Evolutionary conservation across 2,329 filamentous ascomycete species (phyloP), one percentile per base, ranked within the genome.

Genomic region (Hypoxylon sp.): DNA sequence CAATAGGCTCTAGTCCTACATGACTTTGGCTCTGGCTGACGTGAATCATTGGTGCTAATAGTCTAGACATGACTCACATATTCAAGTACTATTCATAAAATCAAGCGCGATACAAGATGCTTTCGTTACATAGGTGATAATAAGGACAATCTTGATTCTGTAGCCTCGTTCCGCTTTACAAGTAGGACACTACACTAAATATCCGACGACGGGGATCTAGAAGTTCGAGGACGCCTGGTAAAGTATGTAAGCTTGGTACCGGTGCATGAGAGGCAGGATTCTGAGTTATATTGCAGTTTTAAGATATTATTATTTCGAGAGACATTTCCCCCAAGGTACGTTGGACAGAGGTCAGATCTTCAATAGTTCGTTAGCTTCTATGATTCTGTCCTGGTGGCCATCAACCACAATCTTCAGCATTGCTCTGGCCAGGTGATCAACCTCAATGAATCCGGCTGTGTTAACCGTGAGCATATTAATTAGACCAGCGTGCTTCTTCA

Each of bases 391-490:
- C 2, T 55, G 38, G 7, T 70, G 44, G 0, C 80, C 80, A 5
- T 81, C 75, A 11, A 77, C 63, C 0, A 74, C 75, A 9, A 83
- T 71, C 57, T 70, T 74, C 14, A 80, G 68, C 74, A 81, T 76
- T 1, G 74, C 77, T 57, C 67, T 77, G 1, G 75, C 80, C 18
- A 82, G 65, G 14, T 78, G 76, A 3, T 76, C 62, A 8, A 78
- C 73, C 2, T 71, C 74, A n/a, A 82, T 79, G 44, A 75, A 72
- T 0, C 66, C 72, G 24, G 68, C 71, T 30, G 79, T 61, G 30
- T 73, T 70, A 0, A 73, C 74, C 2, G 75, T 71, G 1, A 74
- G n/a, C 28, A 71, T 71, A 24, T 73, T 74, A 24, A 74, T 40
- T 7, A 72, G 56, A 14, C 72, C 66, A 8, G 74, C 67, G 24